These are phyloP conservation scores for Chaetomium fimeti DNA, from an alignment of 495 filamentous ascomycete species.

Conservation along the genomic window DNA sequence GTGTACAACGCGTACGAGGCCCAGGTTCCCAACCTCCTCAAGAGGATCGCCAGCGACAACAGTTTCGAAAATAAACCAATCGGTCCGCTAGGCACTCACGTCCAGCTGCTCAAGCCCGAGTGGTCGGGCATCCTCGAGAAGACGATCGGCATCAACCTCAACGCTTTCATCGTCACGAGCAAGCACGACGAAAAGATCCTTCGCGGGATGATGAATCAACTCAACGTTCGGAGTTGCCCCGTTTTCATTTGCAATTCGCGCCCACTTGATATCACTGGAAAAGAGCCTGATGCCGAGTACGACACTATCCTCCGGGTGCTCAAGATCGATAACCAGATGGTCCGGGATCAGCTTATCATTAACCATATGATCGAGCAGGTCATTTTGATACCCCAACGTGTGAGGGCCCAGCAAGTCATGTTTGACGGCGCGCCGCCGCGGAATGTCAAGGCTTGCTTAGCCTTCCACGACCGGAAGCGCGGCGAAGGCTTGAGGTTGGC, in stretches of 20 bases:
- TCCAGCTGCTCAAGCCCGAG: constrained; percentile 70
- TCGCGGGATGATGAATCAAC: constrained; percentile 57
- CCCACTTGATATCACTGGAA: constrained; percentile 58
- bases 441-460: constrained; percentile 72
- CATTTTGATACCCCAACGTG: constrained; percentile 66
- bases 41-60: constrained; percentile 62
- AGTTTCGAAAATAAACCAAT: constrained; percentile 70
- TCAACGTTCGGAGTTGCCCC: constrained; percentile 53
- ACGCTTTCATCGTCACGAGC: constrained; percentile 75
- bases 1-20: constrained; percentile 55
- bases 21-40: constrained; percentile 62
- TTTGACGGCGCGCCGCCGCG: constrained; percentile 58
- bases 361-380: constrained; percentile 79
- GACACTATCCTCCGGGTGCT: constrained; percentile 77
- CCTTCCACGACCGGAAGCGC: constrained; percentile 55
- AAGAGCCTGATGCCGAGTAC: constrained; percentile 70
- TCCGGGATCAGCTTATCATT: constrained; percentile 80
- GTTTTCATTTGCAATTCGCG: constrained; percentile 65
- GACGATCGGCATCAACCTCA: constrained; percentile 61
- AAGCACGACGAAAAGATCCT: constrained; percentile 67
- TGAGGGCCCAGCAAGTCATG: constrained; percentile 67
- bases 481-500: constrained; percentile 64
- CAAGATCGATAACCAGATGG: constrained; percentile 75
- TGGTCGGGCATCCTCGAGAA: constrained; percentile 86
- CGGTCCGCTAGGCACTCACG: constrained; percentile 75